Evolutionary conservation across 2,329 filamentous ascomycete species (phyloP), one percentile per base, ranked within the genome.

Genomic region (Cladosporium colombiae): DNA sequence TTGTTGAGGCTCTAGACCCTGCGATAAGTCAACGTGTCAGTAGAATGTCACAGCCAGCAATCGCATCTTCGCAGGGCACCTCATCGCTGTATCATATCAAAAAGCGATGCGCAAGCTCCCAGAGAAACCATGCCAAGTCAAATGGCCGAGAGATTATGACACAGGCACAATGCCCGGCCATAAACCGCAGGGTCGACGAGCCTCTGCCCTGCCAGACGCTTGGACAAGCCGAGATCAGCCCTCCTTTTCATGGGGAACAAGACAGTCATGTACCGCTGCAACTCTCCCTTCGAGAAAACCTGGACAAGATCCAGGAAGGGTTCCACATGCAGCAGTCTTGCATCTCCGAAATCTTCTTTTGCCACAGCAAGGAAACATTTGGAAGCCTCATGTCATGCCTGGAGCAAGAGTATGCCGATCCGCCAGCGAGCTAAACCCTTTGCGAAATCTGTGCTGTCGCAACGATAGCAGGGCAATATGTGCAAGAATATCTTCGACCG

Each of bases 291-390:
- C 50, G 23, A 25, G n/a, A 18, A 2, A 63, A 63, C n/a, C 7
- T 46, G 21, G 21, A 21, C 18, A 46, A 8, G 11, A 63, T 63
- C 13, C 61, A 37, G 5, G 35, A 40, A 16, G 61, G 61, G 5
- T 56, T 63, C n/a, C 4, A 23, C 0, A 49, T 46, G 8, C 50
- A 63, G n/a, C 61, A 37, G 16, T 31, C 35, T n/a, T 56, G 50
- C 27, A 56, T 63, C 23, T 63, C 61, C 14, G 61, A 63, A 16
- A 46, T 63, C 18, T 63, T 63, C 37, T 33, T 23, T 18, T 63
- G 61, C 16, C 27, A 63, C 21, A 37, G 44, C 13, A 33, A 21
- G 16, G 35, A 49, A 25, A 52, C n/a, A 0, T 63, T 63, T 25
- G 61, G 49, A 10, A n/a, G 1, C 18, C 61, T 63, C 35, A 14